Base-by-base conservation (phyloP, 495 filamentous ascomycete species). In the Penicillium malachiteum region DNA sequence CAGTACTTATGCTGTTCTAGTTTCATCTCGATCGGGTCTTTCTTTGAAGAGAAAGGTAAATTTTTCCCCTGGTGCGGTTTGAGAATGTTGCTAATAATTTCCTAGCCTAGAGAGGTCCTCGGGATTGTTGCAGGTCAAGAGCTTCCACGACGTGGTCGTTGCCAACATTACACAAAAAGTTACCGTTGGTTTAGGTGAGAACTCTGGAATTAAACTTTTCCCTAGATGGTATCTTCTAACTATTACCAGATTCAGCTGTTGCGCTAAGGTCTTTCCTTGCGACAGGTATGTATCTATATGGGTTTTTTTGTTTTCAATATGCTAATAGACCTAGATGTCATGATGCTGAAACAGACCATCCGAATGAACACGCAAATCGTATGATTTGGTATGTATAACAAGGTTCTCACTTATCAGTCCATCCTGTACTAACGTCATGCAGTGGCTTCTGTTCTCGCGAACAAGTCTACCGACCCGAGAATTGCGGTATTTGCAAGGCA, bases 121-220 rank as follows among this genome's bases (percentile, higher is more conserved):
- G 90, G 90, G 12, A 84, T 95, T 42, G 84, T 86, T 50, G 85
- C 85, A 3, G 92, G 92, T 49, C 86, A 90, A 56, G 87, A 91
- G 57, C 78, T 96, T 1, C 90, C 92, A 0, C 76, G 76, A 34
- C 81, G 81, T 1, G 92, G 92, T 13, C 79, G 90, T 32, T 96
- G 92, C 65, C 64, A 64, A 33, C 92, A 96, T 63, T 96, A 96
- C 67, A 70, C 78, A 3, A 90, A 91, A 60, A 87, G 83, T 51
- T 90, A 88, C 65, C 82, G 92, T 11, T 96, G 92, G 92, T 96
- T 96, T 69, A 75, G 89, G 57, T 92, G 67, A 40, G 54, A 37
- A n/a, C 3, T 30, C 11, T n/a, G 54, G 1, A 47, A 32, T 43
- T 17, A 39, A 11, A 12, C 2, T 12, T 5, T 26, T 9, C 14